phyloP scores from a whole-genome alignment of 2,329 filamentous ascomycete species.

The Pseudogymnoascus sp. region DNA sequence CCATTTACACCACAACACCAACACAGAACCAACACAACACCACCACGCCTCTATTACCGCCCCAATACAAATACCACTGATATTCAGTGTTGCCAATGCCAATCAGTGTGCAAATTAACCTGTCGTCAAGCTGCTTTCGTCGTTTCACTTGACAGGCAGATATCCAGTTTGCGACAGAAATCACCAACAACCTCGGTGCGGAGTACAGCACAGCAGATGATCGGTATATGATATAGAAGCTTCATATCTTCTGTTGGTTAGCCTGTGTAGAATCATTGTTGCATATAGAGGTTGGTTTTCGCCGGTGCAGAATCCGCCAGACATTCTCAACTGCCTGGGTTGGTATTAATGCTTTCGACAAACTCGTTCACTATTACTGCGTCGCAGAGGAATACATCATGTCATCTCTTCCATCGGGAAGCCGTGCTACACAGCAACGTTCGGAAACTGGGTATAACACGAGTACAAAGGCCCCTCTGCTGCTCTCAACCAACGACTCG shows the following conservation, averaged over 20 bases:
- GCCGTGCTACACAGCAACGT: not conserved
- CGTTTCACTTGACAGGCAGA: not conserved
- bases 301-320: too few relatives aligned
- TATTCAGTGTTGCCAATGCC: not conserved
- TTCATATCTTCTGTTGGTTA: too few relatives aligned
- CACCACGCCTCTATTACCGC: not conserved
- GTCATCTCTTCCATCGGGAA: not conserved
- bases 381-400: constrained; percentile 3
- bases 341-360: constrained; percentile 7
- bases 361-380: not conserved
- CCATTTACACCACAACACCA: constrained; percentile 8
- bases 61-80: not conserved
- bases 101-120: not conserved
- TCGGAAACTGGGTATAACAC: not conserved
- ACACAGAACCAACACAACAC: not conserved
- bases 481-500: constrained; percentile 1
- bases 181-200: not conserved
- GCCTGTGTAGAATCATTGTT: too few relatives aligned
- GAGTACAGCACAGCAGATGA: not conserved
- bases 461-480: not conserved
- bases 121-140: not conserved
- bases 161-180: not conserved
- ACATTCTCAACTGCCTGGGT: not conserved
- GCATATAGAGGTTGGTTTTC: too few relatives aligned
- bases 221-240: too few relatives aligned